These are phyloP conservation scores for Tolypocladium album DNA, from an alignment of 2,329 filamentous ascomycete genomes.

Conservation along the genomic window DNA sequence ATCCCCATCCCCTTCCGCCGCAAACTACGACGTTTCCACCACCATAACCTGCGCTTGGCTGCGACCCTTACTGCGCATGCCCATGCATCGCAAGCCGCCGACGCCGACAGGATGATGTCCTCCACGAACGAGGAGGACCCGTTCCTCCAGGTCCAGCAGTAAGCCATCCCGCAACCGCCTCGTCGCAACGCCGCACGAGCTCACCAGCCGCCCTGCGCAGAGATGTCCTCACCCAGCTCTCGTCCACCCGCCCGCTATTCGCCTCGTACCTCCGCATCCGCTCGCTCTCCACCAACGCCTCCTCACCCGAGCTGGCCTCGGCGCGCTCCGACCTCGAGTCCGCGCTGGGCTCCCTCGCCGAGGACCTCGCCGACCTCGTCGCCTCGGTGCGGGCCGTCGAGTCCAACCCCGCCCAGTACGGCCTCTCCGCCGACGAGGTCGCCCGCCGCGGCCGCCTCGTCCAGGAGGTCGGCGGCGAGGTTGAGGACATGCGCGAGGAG, in stretches of 20 bases:
- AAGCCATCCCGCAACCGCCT: constrained; percentile 14
- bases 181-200: background rate
- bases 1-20: background rate
- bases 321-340: constrained; percentile 59
- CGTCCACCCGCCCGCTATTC: constrained; percentile 75
- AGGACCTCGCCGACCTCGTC: constrained; percentile 81
- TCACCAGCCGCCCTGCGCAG: constrained; percentile 30
- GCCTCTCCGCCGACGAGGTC: constrained; percentile 74
- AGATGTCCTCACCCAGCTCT: constrained; percentile 78
- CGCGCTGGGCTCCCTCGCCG: constrained; percentile 57
- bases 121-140: constrained; percentile 58
- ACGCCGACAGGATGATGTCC: constrained; percentile 47
- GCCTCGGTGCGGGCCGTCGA: constrained; percentile 83
- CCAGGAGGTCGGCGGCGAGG: constrained; percentile 77
- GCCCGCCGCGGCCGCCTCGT: constrained; percentile 71
- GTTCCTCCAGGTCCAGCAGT: constrained; percentile 65
- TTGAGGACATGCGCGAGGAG: constrained; percentile 83
- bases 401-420: constrained; percentile 76
- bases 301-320: constrained; percentile 75
- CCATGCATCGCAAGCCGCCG: constrained; percentile 11
- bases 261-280: constrained; percentile 93
- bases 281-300: constrained; percentile 61
- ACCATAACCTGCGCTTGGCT: background rate
- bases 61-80: background rate
- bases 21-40: background rate